phyloP scores from a whole-genome alignment of 2,329 filamentous ascomycete genomes.

The Nemania sp. region DNA sequence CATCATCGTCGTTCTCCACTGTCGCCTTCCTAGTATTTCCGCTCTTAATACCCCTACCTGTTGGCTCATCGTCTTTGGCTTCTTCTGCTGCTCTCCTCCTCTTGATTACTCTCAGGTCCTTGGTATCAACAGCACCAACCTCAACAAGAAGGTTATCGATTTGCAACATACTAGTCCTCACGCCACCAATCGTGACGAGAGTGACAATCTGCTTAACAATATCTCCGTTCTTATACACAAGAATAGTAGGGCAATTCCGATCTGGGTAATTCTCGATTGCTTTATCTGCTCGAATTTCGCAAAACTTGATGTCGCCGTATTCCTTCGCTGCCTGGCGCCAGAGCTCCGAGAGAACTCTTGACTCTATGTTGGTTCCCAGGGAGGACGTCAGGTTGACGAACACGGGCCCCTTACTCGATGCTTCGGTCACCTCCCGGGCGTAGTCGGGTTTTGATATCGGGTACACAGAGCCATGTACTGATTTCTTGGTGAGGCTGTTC shows the following conservation, averaged over 20 bases:
- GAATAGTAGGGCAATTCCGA: conserved; percentile 87
- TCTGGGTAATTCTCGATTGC: conserved; percentile 98
- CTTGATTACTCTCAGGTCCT: conserved; percentile 76
- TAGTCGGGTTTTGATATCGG: conserved; percentile 95
- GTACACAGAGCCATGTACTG: conserved; percentile 87
- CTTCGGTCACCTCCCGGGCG: conserved; percentile 86
- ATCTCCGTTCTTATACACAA: conserved; percentile 90
- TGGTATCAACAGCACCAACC: conserved; percentile 75
- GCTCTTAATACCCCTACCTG: conserved; percentile 55
- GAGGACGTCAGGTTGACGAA: conserved; percentile 83
- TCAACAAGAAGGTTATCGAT: conserved; percentile 82
- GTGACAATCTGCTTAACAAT: conserved; percentile 94
- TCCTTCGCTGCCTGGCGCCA: conserved; percentile 83
- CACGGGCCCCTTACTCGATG: conserved; percentile 69
- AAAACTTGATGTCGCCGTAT: conserved; percentile 96
- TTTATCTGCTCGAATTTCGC: conserved; percentile 87
- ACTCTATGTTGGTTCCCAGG: conserved; percentile 80
- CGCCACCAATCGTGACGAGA: conserved; percentile 75
- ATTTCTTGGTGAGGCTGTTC: conserved; percentile 71
- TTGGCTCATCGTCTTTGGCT: conserved; percentile 59
- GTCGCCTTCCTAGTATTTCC: conserved; percentile 52
- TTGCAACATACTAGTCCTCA: conserved; percentile 70
- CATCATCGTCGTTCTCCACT: conserved; percentile 49
- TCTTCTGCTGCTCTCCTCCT: conserved; percentile 63
- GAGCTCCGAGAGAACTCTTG: conserved; percentile 77